Conservation (phyloP, 805 yeast genomes). For the Wickerhamia fluorescens region DNA sequence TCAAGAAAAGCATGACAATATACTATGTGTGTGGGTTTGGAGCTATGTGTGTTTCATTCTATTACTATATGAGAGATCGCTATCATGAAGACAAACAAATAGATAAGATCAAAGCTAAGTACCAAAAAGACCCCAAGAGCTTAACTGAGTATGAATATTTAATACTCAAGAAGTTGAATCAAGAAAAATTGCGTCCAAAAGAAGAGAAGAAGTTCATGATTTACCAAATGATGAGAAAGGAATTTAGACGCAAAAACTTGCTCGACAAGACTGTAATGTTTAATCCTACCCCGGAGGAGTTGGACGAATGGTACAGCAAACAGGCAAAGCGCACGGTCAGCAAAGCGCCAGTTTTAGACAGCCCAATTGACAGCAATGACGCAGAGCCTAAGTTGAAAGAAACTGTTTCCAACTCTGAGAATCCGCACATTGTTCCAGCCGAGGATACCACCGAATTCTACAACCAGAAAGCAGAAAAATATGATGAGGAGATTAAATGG, state of each 20-base stretch:
- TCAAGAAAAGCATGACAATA: conserved; percentile 54
- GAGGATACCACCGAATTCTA: conserved; percentile 78
- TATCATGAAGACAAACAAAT: conserved; percentile 60
- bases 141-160: conserved; percentile 59
- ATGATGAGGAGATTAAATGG: conserved; percentile 72
- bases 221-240: conserved; percentile 49
- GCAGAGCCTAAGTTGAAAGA: conserved; percentile 6
- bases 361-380: conserved; percentile 14
- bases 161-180: conserved; percentile 51
- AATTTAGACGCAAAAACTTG: conserved; percentile 32
- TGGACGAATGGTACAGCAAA: conserved; percentile 33
- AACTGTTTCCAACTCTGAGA: conserved; percentile 22
- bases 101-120: conserved; percentile 33
- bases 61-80: conserved; percentile 58
- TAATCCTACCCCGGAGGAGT: conserved; percentile 35
- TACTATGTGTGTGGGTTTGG: conserved; percentile 56
- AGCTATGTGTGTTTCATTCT: conserved; percentile 50
- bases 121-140: conserved; percentile 22
- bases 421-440: conserved; percentile 51
- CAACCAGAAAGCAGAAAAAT: conserved; percentile 69
- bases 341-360: conserved; percentile 18
- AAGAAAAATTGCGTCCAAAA: conserved; percentile 54
- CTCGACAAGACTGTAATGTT: conserved; percentile 27
- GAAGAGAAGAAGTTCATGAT: conserved; percentile 55
- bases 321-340: conserved; percentile 21